A percentile compares a stretch with the other conserved stretches of the same genome.
These are phyloP conservation scores for Scleroderma citrinum DNA, from an alignment of 768 basidiomycete species.

Conservation along the genomic window DNA sequence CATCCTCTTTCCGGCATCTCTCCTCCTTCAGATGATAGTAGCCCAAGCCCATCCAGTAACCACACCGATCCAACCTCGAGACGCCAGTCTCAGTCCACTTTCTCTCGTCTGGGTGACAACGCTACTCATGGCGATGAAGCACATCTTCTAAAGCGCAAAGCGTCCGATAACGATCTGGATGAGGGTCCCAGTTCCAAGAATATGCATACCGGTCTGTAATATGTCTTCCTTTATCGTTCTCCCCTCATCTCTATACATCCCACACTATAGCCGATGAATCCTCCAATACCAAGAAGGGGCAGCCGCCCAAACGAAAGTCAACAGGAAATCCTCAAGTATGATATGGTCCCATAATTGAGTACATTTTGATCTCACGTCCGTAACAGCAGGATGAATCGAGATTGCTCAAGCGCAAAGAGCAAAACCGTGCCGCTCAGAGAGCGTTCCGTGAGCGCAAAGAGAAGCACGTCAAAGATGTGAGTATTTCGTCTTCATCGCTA, in stretches of 20 bases:
- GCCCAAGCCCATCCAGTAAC: conserved; percentile 65
- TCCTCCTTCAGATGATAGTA: conserved; percentile 70
- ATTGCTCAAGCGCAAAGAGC: conserved; percentile 87
- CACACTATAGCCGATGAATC: conserved; percentile 19
- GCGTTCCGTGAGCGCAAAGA: conserved; percentile 98
- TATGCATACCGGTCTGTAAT: conserved; percentile 52
- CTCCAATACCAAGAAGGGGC: conserved; percentile 21
- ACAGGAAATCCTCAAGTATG: conserved; percentile 32
- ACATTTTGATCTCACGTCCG: conserved; percentile 1
- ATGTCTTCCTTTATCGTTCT: background rate
- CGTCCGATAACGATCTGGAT: conserved; percentile 55
- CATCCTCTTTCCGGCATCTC: conserved; percentile 47
- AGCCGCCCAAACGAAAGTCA: conserved; percentile 35
- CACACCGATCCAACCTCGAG: conserved; percentile 25
- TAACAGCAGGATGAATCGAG: conserved; percentile 59
- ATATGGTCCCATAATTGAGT: background rate
- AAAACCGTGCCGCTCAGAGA: conserved; percentile 94
- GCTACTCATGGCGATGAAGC: conserved; percentile 44
- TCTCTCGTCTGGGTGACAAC: conserved; percentile 20
- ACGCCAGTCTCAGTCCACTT: conserved; percentile 10
- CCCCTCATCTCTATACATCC: conserved; percentile 1
- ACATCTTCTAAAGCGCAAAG: conserved; percentile 68
- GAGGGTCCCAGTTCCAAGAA: conserved; percentile 64
- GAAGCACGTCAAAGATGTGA: conserved; percentile 92
- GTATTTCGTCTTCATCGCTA: too few species aligned